Evolutionary conservation across 352 stramenopile genomes (phyloP).

Genomic region (Globisporangium nagaii): DNA sequence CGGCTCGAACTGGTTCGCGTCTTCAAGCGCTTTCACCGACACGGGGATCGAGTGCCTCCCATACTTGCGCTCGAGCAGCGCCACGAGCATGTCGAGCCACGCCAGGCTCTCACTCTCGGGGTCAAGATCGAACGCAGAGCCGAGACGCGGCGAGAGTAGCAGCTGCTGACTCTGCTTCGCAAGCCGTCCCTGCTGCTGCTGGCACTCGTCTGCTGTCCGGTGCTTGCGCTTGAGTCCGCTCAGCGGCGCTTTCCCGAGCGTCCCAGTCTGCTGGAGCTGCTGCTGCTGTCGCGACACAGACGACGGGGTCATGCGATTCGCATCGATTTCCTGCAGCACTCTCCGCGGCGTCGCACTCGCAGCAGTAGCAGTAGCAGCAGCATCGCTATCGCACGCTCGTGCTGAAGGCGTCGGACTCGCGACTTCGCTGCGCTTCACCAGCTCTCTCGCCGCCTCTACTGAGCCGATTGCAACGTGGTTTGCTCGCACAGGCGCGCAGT

Average conservation of each 20-base stretch:
- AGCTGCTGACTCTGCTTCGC: not conserved
- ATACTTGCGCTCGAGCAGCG: conserved; percentile 67
- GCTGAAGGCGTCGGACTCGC: not conserved
- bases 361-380: too few species aligned
- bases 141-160: not conserved
- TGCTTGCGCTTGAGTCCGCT: conserved; percentile 14
- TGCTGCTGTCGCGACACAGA: not conserved
- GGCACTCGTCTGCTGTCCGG: not conserved
- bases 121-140: not conserved
- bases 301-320: not conserved
- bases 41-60: conserved; percentile 25
- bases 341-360: not conserved
- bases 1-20: conserved; percentile 28
- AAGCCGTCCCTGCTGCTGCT: not conserved
- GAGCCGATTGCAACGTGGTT: conserved; percentile 1
- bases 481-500: conserved; percentile 16
- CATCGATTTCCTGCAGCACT: conserved; percentile 9
- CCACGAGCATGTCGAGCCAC: conserved; percentile 83
- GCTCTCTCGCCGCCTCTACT: conserved; percentile 2
- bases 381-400: too few species aligned
- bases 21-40: conserved; percentile 34
- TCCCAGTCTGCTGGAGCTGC: not conserved
- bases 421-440: conserved; percentile 9
- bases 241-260: not conserved
- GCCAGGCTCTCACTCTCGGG: conserved; percentile 58